A percentile compares a stretch with the other conserved stretches of the same genome.
Evolutionary conservation across 768 basidiomycete species (phyloP).

Genomic region (Chlorophyllum brunneum): DNA sequence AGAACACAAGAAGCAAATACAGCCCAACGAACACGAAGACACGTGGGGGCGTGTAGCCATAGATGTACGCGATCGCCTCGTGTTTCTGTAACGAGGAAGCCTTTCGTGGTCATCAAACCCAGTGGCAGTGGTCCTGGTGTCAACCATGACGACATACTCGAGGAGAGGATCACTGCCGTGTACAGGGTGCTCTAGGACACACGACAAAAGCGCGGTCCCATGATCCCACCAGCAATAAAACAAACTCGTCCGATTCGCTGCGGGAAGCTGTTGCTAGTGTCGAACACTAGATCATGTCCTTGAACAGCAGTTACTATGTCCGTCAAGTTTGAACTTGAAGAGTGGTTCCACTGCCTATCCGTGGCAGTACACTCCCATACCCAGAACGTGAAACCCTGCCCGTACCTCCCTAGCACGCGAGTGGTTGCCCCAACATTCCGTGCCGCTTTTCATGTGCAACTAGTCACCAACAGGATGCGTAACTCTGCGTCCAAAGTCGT

Average conservation of each 20-base stretch:
- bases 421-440: not conserved
- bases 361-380: not conserved
- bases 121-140: too few relatives aligned
- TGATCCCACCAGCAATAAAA: not conserved
- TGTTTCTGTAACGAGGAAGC: constrained; percentile 8
- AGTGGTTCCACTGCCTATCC: not conserved
- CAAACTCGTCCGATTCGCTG: not conserved
- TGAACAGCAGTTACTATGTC: not conserved
- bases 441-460: not conserved
- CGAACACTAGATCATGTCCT: not conserved
- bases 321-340: not conserved
- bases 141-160: not conserved
- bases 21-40: not conserved
- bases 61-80: not conserved
- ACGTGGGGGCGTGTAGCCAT: constrained; percentile 5
- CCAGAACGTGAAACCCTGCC: constrained; percentile 2
- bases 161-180: not conserved
- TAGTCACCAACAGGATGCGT: too few relatives aligned
- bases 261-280: not conserved
- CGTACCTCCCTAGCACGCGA: too few relatives aligned
- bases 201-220: not conserved
- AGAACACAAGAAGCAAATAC: not conserved
- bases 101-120: not conserved
- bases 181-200: not conserved
- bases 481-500: too few relatives aligned